Evolutionary conservation across 75 land plant genomes (phyloP), one percentile per base, ranked within the genome.

Genomic region (Azolla pinnata): DNA sequence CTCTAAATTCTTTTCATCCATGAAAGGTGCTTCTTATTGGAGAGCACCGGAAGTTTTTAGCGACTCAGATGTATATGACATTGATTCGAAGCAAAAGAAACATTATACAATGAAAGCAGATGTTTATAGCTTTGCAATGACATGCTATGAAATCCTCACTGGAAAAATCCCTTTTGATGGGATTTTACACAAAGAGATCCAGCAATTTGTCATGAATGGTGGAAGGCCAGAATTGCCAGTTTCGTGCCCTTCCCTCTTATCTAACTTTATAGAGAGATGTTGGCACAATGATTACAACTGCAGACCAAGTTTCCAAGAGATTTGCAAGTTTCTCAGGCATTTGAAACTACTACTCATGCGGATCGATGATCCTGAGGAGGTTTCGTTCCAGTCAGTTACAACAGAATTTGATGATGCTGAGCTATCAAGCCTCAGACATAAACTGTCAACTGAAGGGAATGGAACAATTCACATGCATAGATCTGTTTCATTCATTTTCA

Each of bases 81-180:
- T 16, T 12, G 17, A 26, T 19, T 56, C 38, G 17, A 31, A 30
- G 23, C 29, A 29, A 38, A 56, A n/a, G n/a, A 32, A 42, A 32
- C 56, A 30, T 9, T 45, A 29, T 25, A 66, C 69, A 26, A 38
- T 33, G 60, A 56, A 67, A 7, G 70, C 70, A 18, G 73, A 70
- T 56, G 73, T 70, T 2, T 70, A 70, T 54, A 70, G 73, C 40
- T 70, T 70, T 61, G 73, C 71, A 24, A 70, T 70, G 54, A 70
- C 71, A 14, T 70, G 73, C 61, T 70, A 47, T 57, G 71, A 65
- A 21, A 57, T 70, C 18, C 52, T 65, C 28, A 70, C 73, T 12
- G 73, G 73, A 0, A 56, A 66, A 44, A 47, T 44, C 17, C 73
- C 73, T 21, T 66, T 70, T 33, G 70, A 70, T 46, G 44, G 53